Base-by-base conservation (phyloP, 345 rosid species). In the Gossypium raimondii region DNA sequence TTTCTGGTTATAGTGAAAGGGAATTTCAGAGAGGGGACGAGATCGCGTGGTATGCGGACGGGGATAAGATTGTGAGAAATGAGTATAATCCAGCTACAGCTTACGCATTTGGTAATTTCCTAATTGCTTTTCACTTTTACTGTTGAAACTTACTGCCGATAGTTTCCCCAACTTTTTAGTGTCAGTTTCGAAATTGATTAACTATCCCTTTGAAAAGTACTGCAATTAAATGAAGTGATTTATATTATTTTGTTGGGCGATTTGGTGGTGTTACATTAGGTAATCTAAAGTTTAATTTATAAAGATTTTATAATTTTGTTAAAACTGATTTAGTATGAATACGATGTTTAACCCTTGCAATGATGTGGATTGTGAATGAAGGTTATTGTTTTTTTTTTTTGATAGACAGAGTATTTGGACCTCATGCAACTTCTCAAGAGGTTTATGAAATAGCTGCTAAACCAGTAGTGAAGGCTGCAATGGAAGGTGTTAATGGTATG, bases 401-500 rank as follows among this genome's bases (percentile, higher is more conserved):
- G 55, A 75, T 84, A 95, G 99, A 95, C 85, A 90, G 78, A 84
- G 99, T 89, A 44, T 96, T 93, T 66, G 99, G 97, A 84, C 92
- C 90, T 0, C 95, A 89, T 78, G 84, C 98, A 2, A 63, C 73
- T 70, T 86, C 99, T 47, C 84, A 84, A 22, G 98, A 90, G 41
- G 99, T 93, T 9, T 96, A 96, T 85, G 97, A 92, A 75, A 86
- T 93, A 72, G 98, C 98, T 61, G 99, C 95, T 11, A 93, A 89
- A 72, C 98, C 99, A 13, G 98, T 96, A 12, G 97, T 96, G 51
- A 92, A 89, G 85, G 89, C 97, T 75, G 99, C 99, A 18, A 96
- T 96, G 99, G 99, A 96, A 82, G 99, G 99, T 79, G 87, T 96
- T 16, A 96, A 96, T 75, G 99, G 99, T 96, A 86, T 75, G 86